Percentiles rank a stretch among this genome's conserved stretches.
These are phyloP conservation scores for Fragilariopsis cylindrus DNA, from an alignment of 108 stramenopile species.

Conservation along the genomic window DNA sequence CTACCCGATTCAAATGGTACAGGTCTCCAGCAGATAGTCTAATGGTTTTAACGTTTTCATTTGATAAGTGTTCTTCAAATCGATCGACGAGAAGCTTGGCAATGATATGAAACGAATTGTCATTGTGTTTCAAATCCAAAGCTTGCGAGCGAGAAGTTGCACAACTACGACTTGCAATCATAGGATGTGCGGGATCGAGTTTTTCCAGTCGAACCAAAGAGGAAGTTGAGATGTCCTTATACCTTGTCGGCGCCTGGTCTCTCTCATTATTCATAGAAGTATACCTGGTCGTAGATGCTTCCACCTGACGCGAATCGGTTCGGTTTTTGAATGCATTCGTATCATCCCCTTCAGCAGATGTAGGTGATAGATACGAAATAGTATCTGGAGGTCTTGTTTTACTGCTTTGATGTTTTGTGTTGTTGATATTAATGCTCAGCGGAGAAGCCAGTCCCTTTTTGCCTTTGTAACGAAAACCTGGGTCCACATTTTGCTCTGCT, in stretches of 20 bases:
- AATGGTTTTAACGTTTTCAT: conserved; percentile 25
- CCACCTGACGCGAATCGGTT: background rate
- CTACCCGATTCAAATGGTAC: conserved; percentile 53
- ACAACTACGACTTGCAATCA: conserved; percentile 4
- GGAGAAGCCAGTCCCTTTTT: background rate
- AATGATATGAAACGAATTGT: conserved; percentile 71
- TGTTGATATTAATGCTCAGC: conserved; percentile 1
- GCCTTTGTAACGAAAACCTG: background rate
- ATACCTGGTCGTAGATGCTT: background rate
- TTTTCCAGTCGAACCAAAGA: conserved; percentile 10
- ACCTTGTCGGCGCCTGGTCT: background rate
- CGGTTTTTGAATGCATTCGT: conserved; percentile 31
- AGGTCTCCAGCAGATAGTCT: conserved; percentile 47
- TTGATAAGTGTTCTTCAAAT: conserved; percentile 44
- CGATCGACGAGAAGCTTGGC: conserved; percentile 63
- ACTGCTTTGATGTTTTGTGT: background rate
- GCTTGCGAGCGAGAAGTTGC: conserved; percentile 3
- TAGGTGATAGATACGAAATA: conserved; percentile 29
- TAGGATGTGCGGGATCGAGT: conserved; percentile 10
- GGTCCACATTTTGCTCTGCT: background rate
- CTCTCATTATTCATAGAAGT: conserved; percentile 5
- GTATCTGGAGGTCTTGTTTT: conserved; percentile 3
- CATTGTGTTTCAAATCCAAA: conserved; percentile 65
- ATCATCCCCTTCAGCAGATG: conserved; percentile 62
- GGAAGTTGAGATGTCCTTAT: conserved; percentile 1